phyloP scores from a whole-genome alignment of 768 basidiomycete species.

The Calocera cornea region DNA sequence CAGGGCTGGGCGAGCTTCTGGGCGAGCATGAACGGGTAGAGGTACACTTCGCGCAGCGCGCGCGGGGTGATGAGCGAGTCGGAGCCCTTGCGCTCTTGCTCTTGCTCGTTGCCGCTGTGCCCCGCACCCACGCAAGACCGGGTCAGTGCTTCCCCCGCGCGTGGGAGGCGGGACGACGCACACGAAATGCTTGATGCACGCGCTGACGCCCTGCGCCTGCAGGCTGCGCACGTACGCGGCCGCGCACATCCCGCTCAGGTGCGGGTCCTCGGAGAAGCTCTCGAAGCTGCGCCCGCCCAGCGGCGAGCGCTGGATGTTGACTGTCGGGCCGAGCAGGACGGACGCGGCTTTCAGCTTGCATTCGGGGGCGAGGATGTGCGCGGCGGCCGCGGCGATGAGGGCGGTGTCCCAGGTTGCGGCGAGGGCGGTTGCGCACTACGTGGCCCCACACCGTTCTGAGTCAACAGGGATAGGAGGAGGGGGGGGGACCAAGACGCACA shows the following conservation, averaged over 20 bases:
- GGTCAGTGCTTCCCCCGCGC: neutral
- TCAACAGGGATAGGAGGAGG: neutral
- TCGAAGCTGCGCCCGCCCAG: conserved; percentile 47
- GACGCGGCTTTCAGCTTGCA: conserved; percentile 58
- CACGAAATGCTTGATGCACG: conserved; percentile 74
- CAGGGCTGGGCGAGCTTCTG: conserved; percentile 22
- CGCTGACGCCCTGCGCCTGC: conserved; percentile 61
- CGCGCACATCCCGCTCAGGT: conserved; percentile 55
- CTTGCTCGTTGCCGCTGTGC: conserved; percentile 68
- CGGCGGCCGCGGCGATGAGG: conserved; percentile 48
- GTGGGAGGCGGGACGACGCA: conserved; percentile 21
- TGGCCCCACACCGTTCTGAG: too few relatives aligned
- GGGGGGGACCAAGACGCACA: conserved; percentile 25
- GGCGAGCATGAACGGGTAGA: conserved; percentile 43
- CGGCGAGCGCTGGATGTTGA: conserved; percentile 58
- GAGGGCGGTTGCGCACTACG: conserved; percentile 51
- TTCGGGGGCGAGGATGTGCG: conserved; percentile 53
- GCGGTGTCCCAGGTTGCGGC: conserved; percentile 61
- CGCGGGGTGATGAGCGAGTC: conserved; percentile 38
- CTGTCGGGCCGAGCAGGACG: conserved; percentile 63
- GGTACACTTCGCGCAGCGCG: conserved; percentile 45
- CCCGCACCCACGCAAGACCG: neutral
- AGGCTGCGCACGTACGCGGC: conserved; percentile 64
- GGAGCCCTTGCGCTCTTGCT: conserved; percentile 43
- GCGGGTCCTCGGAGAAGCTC: conserved; percentile 67